Evolutionary conservation across 495 filamentous ascomycete species (phyloP).

Genomic region (Astrocystis sublimbata): DNA sequence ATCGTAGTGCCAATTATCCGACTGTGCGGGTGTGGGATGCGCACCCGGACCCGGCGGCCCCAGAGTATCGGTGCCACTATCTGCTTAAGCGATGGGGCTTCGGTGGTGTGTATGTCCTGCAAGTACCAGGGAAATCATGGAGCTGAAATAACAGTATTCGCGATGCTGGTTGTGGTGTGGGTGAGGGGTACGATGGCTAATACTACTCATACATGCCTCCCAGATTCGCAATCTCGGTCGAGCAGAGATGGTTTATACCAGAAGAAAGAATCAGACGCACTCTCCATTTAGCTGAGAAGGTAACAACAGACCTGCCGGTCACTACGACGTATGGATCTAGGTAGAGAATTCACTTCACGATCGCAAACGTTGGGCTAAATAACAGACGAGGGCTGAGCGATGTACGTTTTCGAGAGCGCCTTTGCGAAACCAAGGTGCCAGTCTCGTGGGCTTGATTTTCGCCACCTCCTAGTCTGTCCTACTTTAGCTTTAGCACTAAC

Average conservation of each 20-base stretch:
- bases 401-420: no score
- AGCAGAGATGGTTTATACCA: no score
- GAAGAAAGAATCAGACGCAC: no score
- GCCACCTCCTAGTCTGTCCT: not conserved
- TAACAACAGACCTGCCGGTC: no score
- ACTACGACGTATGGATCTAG: no score
- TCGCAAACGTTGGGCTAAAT: not conserved
- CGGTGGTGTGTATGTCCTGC: not conserved
- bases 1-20: not conserved
- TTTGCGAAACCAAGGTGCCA: not conserved
- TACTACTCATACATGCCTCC: not conserved
- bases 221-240: not conserved
- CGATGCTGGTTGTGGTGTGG: not conserved
- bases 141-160: no score
- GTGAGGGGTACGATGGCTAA: not conserved
- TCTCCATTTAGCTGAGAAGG: no score
- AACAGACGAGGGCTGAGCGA: not conserved
- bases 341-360: not conserved
- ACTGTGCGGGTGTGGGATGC: no score
- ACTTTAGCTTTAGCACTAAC: not conserved
- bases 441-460: no score
- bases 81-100: not conserved
- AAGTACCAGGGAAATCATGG: slow-evolving; percentile 1
- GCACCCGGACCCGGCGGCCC: not conserved
- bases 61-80: not conserved